Base-by-base conservation (phyloP, 176 grass and related monocot species). In the Raddia distichophylla region DNA sequence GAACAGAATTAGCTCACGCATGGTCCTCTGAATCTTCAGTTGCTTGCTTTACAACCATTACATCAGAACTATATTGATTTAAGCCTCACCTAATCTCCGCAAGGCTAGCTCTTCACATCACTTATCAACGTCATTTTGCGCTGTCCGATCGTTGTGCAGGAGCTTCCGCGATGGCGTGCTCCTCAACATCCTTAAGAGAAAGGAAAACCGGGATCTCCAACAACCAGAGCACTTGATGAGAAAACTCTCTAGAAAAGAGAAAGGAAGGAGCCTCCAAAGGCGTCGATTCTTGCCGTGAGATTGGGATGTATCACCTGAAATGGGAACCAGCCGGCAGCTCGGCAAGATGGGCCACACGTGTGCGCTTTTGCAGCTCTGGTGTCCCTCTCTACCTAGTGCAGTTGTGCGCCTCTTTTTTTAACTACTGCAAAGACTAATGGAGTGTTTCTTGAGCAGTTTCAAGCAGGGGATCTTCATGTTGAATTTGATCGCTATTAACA, bases 291-390 rank as follows among this genome's bases (percentile, higher is more conserved):
- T 60, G 77, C 53, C 75, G 60, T 47, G 18, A 60, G 89, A 88
- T 67, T 6, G 65, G 48, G 86, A 91, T 67, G 73, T 49, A 10
- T 67, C 82, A 82, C 67, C 85, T 43, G 77, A 60, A 91, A 76
- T 64, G 61, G 58, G 35, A 76, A 50, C 63, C 67, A 35, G 67
- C 56, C 67, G 65, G 59, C 32, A 60, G 85, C 53, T 80, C 47
- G 71, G 70, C 64, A 33, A 18, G 58, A 85, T 42, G 77, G 77
- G 71, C 75, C 75, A 76, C 64, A 72, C 71, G 65, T 75, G 48
- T 45, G 1, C 67, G 48, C 68, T 62, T 86, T 54, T 80, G 80
- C 33, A 75, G 80, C 51, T 91, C 69, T 45, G 33, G 69, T 42
- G 70, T 80, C 81, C 17, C 76, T 58, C 63, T 87, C 85, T 9